Base-by-base conservation (phyloP, 106 monocot genomes). In the Narthecium ossifragum region DNA sequence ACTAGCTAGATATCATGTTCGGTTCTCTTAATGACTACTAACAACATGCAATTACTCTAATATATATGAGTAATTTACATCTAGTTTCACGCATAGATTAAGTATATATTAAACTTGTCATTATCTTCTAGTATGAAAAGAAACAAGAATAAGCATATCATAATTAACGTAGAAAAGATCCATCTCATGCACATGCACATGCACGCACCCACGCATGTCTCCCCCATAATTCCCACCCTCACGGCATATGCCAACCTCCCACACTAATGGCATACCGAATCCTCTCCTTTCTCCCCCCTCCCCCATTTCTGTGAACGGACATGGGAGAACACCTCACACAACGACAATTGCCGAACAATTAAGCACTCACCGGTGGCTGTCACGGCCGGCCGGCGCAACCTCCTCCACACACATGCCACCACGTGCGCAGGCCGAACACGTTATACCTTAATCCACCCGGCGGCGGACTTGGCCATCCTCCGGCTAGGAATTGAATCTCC, bases 211-310 rank as follows among this genome's bases (percentile, higher is more conserved):
- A 13, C 39, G 39, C 8, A 39, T n/a, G n/a, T 51, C 5, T 36
- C 64, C 21, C 21, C 3, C 49, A 17, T 34, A 14, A 33, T 29
- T 55, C 27, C 14, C 17, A 18, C 14, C 14, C 10, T 18, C 14
- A 0, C 3, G 43, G 18, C 43, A 43, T 17, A 18, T 49, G 51
- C 34, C 33, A 38, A 34, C 26, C 53, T 1, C 17, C 31, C 11
- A 18, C 63, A 63, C 38, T 64, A 37, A 3, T 51, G 26, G 64
- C 33, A 38, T 39, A 52, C 53, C 51, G 37, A 23, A 38, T 38
- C 37, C 20, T 3, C 24, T 18, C 58, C 39, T 58, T 58, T n/a
- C n/a, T n/a, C 58, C 20, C 8, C 12, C 17, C 15, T 15, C 34
- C 22, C 51, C 34, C 24, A 31, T 43, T 65, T 27, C 27, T 43